These are phyloP conservation scores for Xylariaceae sp. DNA, from an alignment of 2,329 filamentous ascomycete species.

Conservation along the genomic window DNA sequence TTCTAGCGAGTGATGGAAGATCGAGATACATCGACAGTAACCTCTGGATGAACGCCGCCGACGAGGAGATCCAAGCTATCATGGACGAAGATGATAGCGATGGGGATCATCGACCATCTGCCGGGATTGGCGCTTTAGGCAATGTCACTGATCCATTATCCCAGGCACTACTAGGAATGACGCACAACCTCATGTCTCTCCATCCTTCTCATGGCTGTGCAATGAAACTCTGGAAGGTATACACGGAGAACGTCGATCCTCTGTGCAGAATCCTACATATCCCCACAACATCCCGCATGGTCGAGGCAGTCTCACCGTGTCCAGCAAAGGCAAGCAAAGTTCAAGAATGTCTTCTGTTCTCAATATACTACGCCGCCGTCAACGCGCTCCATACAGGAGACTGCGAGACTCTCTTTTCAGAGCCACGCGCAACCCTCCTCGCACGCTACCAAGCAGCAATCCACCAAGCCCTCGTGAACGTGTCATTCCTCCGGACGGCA, in stretches of 20 bases:
- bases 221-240: slow-evolving; percentile 24
- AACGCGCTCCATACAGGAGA: slow-evolving; percentile 41
- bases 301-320: slow-evolving; percentile 15
- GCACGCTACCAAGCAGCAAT: slow-evolving; percentile 40
- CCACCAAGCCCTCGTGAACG: slow-evolving; percentile 48
- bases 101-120: slow-evolving; percentile 17
- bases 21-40: slow-evolving; percentile 42
- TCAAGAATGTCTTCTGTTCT: slow-evolving; percentile 41
- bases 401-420: slow-evolving; percentile 25
- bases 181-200: slow-evolving; percentile 12
- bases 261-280: slow-evolving; percentile 26
- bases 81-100: slow-evolving; percentile 25
- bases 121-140: neutral
- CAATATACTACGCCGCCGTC: slow-evolving; percentile 40
- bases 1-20: slow-evolving; percentile 31
- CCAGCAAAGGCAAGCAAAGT: slow-evolving; percentile 24
- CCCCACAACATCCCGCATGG: slow-evolving; percentile 23
- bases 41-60: slow-evolving; percentile 27
- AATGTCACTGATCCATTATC: neutral
- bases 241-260: slow-evolving; percentile 26
- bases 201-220: slow-evolving; percentile 24
- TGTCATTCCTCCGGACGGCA: slow-evolving; percentile 48
- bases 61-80: slow-evolving; percentile 26
- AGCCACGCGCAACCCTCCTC: slow-evolving; percentile 21
- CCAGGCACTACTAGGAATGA: slow-evolving; percentile 10